Conservation (phyloP, 2,329 filamentous ascomycete species). For the Cladophialophora psammophila region DNA sequence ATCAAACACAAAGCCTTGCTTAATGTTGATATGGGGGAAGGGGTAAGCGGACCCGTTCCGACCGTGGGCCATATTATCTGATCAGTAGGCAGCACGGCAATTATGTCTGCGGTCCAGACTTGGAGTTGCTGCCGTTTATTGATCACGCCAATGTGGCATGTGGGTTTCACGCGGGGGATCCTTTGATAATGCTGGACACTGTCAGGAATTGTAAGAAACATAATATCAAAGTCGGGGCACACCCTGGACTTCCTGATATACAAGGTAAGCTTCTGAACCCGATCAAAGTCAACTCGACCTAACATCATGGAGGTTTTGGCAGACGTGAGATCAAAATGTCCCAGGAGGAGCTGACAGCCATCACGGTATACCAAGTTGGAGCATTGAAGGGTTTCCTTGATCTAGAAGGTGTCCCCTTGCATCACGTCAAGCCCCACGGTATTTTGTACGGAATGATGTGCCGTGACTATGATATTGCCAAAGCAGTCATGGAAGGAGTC, state of each 20-base stretch:
- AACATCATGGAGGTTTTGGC: slow-evolving; percentile 63
- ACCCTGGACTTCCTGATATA: slow-evolving; percentile 68
- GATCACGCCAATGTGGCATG: slow-evolving; percentile 70
- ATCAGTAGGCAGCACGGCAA: slow-evolving; percentile 51
- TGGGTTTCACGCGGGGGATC: slow-evolving; percentile 67
- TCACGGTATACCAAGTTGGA: slow-evolving; percentile 69
- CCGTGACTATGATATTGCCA: slow-evolving; percentile 59
- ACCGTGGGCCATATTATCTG: slow-evolving; percentile 14
- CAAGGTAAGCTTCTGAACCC: slow-evolving; percentile 24
- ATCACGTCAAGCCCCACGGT: slow-evolving; percentile 70
- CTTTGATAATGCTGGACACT: slow-evolving; percentile 69
- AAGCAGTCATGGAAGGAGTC: slow-evolving; percentile 62
- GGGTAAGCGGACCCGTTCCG: slow-evolving; percentile 37
- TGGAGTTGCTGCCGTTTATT: slow-evolving; percentile 67
- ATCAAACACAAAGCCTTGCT: slow-evolving; percentile 61
- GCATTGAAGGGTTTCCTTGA: slow-evolving; percentile 67
- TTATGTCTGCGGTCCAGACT: slow-evolving; percentile 61
- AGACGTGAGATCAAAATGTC: slow-evolving; percentile 67
- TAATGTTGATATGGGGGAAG: slow-evolving; percentile 58
- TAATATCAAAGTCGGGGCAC: slow-evolving; percentile 65
- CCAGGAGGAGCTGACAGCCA: slow-evolving; percentile 64
- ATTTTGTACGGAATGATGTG: slow-evolving; percentile 66
- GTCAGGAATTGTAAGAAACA: slow-evolving; percentile 65
- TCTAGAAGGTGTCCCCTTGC: slow-evolving; percentile 61
- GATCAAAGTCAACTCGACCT: not conserved